A percentile compares a stretch with the other conserved stretches of the same genome.
Conservation (phyloP, 192 early-diverging fungal genomes). For the Coemansia asiatica region DNA sequence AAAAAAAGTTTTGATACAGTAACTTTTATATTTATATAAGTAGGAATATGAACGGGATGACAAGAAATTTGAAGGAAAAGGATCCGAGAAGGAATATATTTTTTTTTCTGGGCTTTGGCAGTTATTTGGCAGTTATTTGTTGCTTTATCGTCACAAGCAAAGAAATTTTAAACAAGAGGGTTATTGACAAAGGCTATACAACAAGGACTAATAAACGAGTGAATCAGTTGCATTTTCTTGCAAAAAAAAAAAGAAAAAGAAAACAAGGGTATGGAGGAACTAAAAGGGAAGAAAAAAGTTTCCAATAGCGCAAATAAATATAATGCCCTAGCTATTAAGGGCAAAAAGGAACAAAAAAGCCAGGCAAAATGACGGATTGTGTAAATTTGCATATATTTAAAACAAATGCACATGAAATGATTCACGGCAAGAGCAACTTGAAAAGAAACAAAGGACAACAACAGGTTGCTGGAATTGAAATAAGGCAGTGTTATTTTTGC, state of each 20-base stretch:
- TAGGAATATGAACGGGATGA: neutral
- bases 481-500: too few relatives aligned
- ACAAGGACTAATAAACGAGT: neutral
- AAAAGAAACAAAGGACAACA: neutral
- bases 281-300: neutral
- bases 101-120: neutral
- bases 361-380: neutral
- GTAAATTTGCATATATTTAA: neutral
- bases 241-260: neutral
- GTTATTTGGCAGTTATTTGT: neutral
- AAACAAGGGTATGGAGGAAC: constrained; percentile 3
- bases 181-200: neutral
- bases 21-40: neutral
- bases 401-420: neutral
- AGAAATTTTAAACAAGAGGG: too few relatives aligned
- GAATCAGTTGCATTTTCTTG: neutral
- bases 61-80: neutral
- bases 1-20: neutral
- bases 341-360: neutral
- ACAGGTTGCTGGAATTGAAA: too few relatives aligned
- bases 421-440: neutral
- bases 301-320: neutral
- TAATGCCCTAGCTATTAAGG: neutral
- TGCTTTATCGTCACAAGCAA: neutral
- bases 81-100: neutral